phyloP scores from a whole-genome alignment of 1,284 basidiomycete species.

The Trichosporon asahii region DNA sequence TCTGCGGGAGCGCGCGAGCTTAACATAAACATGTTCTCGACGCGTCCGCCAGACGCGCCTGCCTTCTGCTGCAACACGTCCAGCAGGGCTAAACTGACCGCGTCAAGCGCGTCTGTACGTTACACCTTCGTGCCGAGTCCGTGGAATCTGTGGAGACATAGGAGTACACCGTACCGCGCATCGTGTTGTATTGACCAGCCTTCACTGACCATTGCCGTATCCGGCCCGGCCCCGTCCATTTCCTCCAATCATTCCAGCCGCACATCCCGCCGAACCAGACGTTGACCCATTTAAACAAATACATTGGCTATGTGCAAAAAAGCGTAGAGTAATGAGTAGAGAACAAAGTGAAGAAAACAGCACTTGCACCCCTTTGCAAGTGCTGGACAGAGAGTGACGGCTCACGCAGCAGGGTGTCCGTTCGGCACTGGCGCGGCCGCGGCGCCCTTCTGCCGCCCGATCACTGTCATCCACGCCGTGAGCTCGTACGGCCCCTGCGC shows the following conservation, averaged over 20 bases:
- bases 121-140: too few species aligned
- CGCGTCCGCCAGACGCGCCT: not conserved
- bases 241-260: not conserved
- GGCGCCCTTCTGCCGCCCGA: slow-evolving; percentile 16
- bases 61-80: not conserved
- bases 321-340: not conserved
- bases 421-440: not conserved
- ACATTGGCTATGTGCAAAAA: not conserved
- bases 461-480: slow-evolving; percentile 66
- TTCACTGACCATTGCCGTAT: too few species aligned
- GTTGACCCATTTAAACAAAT: not conserved
- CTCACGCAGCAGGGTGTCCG: not conserved
- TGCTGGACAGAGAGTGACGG: not conserved
- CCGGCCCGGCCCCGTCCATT: too few species aligned
- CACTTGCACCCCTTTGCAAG: not conserved
- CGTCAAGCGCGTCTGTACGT: not conserved
- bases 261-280: not conserved
- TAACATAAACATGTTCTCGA: not conserved
- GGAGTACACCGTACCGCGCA: too few species aligned
- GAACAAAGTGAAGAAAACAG: not conserved
- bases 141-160: too few species aligned
- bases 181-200: too few species aligned
- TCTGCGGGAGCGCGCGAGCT: not conserved
- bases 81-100: not conserved
- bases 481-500: slow-evolving; percentile 75